Base-by-base conservation (phyloP, 441 rosid species). In the Omphalea diandra region DNA sequence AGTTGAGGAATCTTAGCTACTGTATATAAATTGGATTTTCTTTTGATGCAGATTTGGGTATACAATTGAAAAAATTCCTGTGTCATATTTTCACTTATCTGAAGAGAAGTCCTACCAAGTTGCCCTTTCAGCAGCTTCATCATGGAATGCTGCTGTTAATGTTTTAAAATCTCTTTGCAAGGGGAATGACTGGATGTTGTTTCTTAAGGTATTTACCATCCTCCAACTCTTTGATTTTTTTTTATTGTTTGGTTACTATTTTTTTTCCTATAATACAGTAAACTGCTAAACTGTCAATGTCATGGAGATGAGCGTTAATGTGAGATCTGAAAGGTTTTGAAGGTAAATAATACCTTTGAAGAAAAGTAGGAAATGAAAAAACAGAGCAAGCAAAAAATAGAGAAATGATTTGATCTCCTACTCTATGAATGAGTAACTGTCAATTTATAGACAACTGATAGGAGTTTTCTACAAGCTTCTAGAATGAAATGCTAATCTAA, bases 111-210 rank as follows among this genome's bases (percentile, higher is more conserved):
- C 91, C 35, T 83, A 53, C 54, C 63, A 52, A 49, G 71, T 82
- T 63, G 88, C 88, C 69, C 67, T 68, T 57, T 79, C 86, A 76
- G 73, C 85, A 71, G 85, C 85, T 80, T 82, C 92, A 53, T 81
- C 79, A 69, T 94, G 97, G 95, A 90, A 94, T 73, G 55, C 74
- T 64, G 77, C 77, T 69, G 81, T 86, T 55, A 67, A 76, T 66
- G 80, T 78, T 73, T 64, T 91, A 75, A 81, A 75, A 70, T 82
- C 89, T 67, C 87, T 91, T 72, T 88, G 93, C 83, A 84, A 75
- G 74, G 98, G 97, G 69, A 86, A 85, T 63, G 93, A 91, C 68
- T 90, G 92, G 90, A 75, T 73, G 71, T 77, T 90, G 32, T 94
- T 90, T 77, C 72, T 88, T 65, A 87, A 94, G 98, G 97, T 94